Base-by-base conservation (phyloP, 768 basidiomycete genomes). In the Hysterangium stoloniferum region DNA sequence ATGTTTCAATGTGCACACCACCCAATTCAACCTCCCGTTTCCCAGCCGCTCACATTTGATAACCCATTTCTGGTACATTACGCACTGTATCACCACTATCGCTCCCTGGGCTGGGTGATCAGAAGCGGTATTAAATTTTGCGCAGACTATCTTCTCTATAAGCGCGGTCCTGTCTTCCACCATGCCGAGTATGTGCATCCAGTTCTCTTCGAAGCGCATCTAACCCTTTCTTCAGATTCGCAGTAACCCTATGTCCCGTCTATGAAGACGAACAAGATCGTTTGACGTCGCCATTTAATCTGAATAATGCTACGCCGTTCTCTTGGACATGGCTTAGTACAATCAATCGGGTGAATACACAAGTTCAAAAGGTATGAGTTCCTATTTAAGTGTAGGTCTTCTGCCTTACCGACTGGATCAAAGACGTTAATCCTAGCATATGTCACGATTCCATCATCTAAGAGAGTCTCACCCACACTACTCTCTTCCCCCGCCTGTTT, bases 81-180 rank as follows among this genome's bases (percentile, higher is more conserved):
- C 59, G 80, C 84, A 43, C 80, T 80, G 3, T 96, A 94, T 60
- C 95, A 98, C 63, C 93, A 98, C 65, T 98, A 87, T 62, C 80
- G 95, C 13, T 92, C 93, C 4, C 75, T 98, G 6, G 96, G 96
- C 22, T 99, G 95, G 96, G 89, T 97, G 17, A 83, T 96, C 56
- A 91, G 93, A 66, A 80, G 82, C 25, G 96, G 96, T 1, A 82
- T 96, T 72, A 99, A 99, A 66, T 99, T 99, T 66, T 97, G 94
- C 59, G 86, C 86, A 33, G 96, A 99, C 61, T 93, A 86, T 68
- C 76, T 99, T 8, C 68, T 98, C 24, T 99, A 99, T 65, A 93
- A 90, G 58, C 79, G 88, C 11, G 96, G 96, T 0, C 93, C 95
- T 2, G 89, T 95, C 1, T 98, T 98, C 65, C 71, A 83, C 4